Base-by-base conservation (phyloP, 2,329 filamentous ascomycete species). In the Bretziella fagacearum region DNA sequence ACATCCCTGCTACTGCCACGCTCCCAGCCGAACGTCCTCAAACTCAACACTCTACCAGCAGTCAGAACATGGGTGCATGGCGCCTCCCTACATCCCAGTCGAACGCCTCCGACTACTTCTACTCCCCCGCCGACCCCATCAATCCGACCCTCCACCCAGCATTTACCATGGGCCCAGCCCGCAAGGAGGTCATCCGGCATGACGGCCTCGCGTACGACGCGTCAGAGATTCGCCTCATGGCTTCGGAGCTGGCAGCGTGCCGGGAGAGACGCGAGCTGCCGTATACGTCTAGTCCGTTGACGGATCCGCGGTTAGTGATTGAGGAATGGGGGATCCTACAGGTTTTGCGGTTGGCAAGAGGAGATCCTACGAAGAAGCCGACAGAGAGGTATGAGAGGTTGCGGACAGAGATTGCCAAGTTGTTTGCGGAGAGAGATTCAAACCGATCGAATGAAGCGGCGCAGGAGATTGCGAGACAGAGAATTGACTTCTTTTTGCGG, bases 351-450 rank as follows among this genome's bases (percentile, higher is more conserved):
- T 43, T 55, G 2, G 51, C 54, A 4, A 59, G 57, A 0, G 56
- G 56, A 0, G 44, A 56, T 6, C 17, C 7, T 0, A 44, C 46
- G 5, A 33, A 49, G 1, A 54, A 53, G 6, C 52, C 54, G n/a
- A 35, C 53, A 0, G 41, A 55, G 1, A 41, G 54, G 0, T 61
- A 60, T 35, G 53, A 52, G 1, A 26, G 54, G 0, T 41, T 63
- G 0, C 55, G 54, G 0, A 54, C 64, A 7, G 55, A 62, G 17
- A 58, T 65, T 13, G 53, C 58, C 2, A 58, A 59, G 3, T 53
- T 53, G 3, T 64, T 66, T 39, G 53, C 54, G 3, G 57, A 61
- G 15, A 63, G 65, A 2, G 62, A 66, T 17, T 33, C 30, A 1
- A 46, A 51, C 52, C 56, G 18, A 32, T 53, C 52, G 20, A 56